phyloP scores from a whole-genome alignment of 2,329 filamentous ascomycete species.

The Hirsutella minnesotensis region DNA sequence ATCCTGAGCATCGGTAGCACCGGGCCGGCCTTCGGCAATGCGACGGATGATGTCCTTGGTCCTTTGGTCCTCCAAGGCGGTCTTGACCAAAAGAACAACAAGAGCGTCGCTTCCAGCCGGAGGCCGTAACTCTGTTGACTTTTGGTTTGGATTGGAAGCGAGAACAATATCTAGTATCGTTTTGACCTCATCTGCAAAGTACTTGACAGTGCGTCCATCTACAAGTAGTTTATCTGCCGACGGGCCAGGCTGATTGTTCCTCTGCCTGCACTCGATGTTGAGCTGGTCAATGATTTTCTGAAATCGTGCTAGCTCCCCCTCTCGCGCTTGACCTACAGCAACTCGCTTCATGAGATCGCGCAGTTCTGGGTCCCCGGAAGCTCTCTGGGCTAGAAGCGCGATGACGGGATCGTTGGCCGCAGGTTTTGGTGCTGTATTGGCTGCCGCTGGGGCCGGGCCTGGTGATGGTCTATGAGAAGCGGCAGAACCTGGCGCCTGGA shows the following conservation, averaged over 20 bases:
- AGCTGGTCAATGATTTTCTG: conserved; percentile 74
- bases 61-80: conserved; percentile 39
- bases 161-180: conserved; percentile 47
- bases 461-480: not conserved
- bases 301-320: conserved; percentile 62
- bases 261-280: conserved; percentile 46
- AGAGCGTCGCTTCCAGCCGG: conserved; percentile 43
- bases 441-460: not conserved
- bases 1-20: conserved; percentile 40
- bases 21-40: conserved; percentile 38
- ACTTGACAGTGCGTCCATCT: conserved; percentile 43
- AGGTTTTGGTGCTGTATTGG: conserved; percentile 11
- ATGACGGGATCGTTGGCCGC: conserved; percentile 61
- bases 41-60: conserved; percentile 39
- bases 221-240: conserved; percentile 43
- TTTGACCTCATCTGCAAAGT: conserved; percentile 46
- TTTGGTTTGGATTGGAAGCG: conserved; percentile 45
- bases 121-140: conserved; percentile 37
- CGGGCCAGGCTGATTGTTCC: conserved; percentile 36
- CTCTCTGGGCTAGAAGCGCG: conserved; percentile 63
- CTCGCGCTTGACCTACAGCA: conserved; percentile 60
- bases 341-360: conserved; percentile 77
- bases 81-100: conserved; percentile 44
- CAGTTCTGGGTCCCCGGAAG: conserved; percentile 59
- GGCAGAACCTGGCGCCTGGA: conserved; percentile 8